phyloP scores from a whole-genome alignment of 192 early-diverging fungal genomes.

The Piromyces finnis region DNA sequence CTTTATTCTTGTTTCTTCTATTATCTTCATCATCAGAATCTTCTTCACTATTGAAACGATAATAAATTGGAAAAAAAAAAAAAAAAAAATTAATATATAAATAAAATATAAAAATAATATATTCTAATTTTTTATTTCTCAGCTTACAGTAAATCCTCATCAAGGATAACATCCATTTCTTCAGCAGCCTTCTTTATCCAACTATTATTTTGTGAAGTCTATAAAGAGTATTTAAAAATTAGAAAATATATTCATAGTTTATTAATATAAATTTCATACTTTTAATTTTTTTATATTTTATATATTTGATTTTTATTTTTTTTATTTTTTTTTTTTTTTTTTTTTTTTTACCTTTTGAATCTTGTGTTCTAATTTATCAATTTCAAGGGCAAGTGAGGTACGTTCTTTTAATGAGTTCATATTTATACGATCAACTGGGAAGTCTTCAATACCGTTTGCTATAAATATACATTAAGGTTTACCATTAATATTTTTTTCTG shows the following conservation, averaged over 20 bases:
- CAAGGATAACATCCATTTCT: constrained; percentile 61
- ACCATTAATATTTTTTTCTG: too few relatives aligned
- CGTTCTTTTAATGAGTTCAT: constrained; percentile 53
- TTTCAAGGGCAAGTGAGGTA: constrained; percentile 58
- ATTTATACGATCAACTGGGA: constrained; percentile 62
- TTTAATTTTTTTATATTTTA: neutral
- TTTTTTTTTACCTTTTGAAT: constrained; percentile 36
- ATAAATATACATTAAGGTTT: too few relatives aligned
- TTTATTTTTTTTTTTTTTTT: neutral
- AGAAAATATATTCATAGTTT: neutral
- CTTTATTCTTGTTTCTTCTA: neutral
- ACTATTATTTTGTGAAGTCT: constrained; percentile 29
- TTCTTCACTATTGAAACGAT: neutral
- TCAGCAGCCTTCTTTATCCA: constrained; percentile 67
- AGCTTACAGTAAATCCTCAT: constrained; percentile 31
- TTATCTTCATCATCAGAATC: neutral
- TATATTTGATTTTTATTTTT: neutral
- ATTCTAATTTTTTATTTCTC: too few relatives aligned
- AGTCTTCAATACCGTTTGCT: constrained; percentile 42
- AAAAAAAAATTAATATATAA: too few relatives aligned
- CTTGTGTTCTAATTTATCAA: constrained; percentile 64
- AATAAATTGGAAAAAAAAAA: too few relatives aligned
- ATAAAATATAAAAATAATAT: too few relatives aligned
- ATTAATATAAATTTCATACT: neutral
- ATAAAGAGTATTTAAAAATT: too few relatives aligned